Evolutionary conservation across 768 basidiomycete species (phyloP).

Genomic region (Leccinum sublutescens): DNA sequence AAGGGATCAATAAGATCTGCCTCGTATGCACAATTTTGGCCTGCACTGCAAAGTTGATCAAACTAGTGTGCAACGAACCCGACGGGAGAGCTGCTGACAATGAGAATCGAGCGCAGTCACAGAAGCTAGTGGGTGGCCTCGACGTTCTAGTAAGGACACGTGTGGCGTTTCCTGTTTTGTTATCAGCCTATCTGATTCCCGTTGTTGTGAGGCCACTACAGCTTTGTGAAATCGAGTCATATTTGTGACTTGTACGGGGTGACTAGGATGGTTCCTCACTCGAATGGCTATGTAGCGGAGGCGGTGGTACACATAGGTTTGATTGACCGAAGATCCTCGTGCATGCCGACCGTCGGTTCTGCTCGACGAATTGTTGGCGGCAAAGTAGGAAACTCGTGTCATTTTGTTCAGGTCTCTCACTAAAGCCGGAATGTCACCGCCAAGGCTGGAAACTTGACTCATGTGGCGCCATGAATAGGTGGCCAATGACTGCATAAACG

Average conservation of each 20-base stretch:
- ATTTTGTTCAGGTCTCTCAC: not conserved
- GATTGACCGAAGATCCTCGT: not conserved
- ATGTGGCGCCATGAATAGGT: not conserved
- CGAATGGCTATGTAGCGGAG: not conserved
- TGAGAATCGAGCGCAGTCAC: not conserved
- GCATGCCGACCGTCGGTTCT: not conserved
- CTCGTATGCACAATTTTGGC: slow-evolving; percentile 10
- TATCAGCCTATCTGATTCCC: not conserved
- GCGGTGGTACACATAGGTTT: not conserved
- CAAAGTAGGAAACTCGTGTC: not conserved
- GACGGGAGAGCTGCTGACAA: not conserved
- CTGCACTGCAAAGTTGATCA: slow-evolving; percentile 2
- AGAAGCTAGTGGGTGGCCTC: not conserved
- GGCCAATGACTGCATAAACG: not conserved
- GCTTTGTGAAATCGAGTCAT: not conserved
- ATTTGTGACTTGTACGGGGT: not conserved
- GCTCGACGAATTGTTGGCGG: not conserved
- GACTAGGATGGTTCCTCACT: not conserved
- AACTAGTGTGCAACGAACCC: not conserved
- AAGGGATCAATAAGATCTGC: slow-evolving; percentile 22
- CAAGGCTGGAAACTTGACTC: slow-evolving; percentile 7
- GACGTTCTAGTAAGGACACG: not conserved
- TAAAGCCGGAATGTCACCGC: not conserved
- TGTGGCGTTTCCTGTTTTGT: slow-evolving; percentile 1
- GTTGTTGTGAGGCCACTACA: not conserved